These are phyloP conservation scores for Monosporascus sp. DNA, from an alignment of 2,329 filamentous ascomycete species.

Conservation along the genomic window DNA sequence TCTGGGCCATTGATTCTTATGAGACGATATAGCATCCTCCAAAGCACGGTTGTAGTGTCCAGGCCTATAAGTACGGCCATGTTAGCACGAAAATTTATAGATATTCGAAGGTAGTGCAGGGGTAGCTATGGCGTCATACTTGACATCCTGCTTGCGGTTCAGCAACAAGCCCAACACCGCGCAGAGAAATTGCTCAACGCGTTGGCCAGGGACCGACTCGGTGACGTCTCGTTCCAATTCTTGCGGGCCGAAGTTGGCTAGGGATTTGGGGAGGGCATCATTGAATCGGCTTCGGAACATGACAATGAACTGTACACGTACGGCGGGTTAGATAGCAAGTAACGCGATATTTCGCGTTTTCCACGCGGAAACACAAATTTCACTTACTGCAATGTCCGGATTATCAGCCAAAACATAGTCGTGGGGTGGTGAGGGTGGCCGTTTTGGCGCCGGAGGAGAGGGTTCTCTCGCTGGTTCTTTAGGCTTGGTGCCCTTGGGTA, in stretches of 20 bases:
- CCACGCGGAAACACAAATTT: slow-evolving; percentile 34
- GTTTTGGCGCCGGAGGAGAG: slow-evolving; percentile 67
- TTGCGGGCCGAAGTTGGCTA: slow-evolving; percentile 88
- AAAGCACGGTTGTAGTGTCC: slow-evolving; percentile 90
- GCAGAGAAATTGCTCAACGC: slow-evolving; percentile 84
- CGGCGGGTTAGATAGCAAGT: slow-evolving; percentile 27
- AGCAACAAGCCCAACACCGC: slow-evolving; percentile 81
- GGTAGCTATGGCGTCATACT: slow-evolving; percentile 57
- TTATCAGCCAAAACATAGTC: slow-evolving; percentile 89
- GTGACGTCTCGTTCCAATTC: slow-evolving; percentile 86
- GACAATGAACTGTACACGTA: slow-evolving; percentile 73
- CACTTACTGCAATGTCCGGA: slow-evolving; percentile 83
- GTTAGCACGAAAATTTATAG: slow-evolving; percentile 13
- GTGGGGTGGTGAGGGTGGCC: slow-evolving; percentile 83
- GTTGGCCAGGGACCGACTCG: slow-evolving; percentile 72
- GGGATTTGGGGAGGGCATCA: slow-evolving; percentile 81
- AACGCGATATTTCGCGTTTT: slow-evolving; percentile 53
- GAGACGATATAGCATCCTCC: slow-evolving; percentile 83
- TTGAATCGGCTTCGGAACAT: slow-evolving; percentile 95
- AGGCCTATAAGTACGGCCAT: slow-evolving; percentile 49
- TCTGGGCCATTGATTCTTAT: slow-evolving; percentile 83
- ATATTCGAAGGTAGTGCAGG: neutral
- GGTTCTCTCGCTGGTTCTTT: slow-evolving; percentile 47
- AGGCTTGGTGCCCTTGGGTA: slow-evolving; percentile 39
- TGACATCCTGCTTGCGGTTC: slow-evolving; percentile 97